A percentile compares a stretch with the other conserved stretches of the same genome.
Evolutionary conservation across 148 eudicot genomes (phyloP).

Genomic region (Nyssa sinensis): DNA sequence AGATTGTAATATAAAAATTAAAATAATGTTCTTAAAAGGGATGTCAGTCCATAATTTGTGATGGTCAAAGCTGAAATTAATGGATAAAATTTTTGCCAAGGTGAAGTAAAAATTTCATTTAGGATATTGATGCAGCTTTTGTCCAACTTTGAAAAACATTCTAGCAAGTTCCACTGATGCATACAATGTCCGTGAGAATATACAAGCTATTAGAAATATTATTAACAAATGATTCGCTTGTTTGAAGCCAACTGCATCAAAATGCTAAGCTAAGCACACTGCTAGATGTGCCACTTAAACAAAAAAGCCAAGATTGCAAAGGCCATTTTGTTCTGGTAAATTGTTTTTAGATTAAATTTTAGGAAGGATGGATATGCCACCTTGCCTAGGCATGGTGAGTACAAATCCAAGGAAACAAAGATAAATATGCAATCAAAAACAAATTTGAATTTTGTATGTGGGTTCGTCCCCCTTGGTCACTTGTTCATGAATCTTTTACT

Average conservation of each 20-base stretch:
- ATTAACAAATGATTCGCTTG: too few relatives aligned
- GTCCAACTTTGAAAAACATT: neutral
- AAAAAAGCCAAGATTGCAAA: neutral
- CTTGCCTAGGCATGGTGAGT: neutral
- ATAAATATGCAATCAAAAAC: too few relatives aligned
- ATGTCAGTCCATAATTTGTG: neutral
- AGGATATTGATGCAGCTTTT: neutral
- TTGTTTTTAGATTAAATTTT: neutral
- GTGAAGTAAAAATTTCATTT: neutral
- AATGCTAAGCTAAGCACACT: too few relatives aligned
- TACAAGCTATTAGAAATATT: neutral
- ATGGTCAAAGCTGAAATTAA: neutral
- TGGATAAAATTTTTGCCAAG: neutral
- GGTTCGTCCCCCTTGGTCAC: too few relatives aligned
- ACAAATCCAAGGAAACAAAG: neutral
- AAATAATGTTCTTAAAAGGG: neutral
- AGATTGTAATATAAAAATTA: too few relatives aligned
- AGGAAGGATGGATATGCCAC: too few relatives aligned
- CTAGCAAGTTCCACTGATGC: neutral
- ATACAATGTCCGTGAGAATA: neutral
- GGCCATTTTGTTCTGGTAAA: neutral
- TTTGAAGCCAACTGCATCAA: neutral
- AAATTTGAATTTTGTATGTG: too few relatives aligned
- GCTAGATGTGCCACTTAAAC: neutral
- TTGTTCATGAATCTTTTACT: too few relatives aligned